These are phyloP conservation scores for Sclerotinia glacialis DNA, from an alignment of 2,329 filamentous ascomycete genomes.

Conservation along the genomic window DNA sequence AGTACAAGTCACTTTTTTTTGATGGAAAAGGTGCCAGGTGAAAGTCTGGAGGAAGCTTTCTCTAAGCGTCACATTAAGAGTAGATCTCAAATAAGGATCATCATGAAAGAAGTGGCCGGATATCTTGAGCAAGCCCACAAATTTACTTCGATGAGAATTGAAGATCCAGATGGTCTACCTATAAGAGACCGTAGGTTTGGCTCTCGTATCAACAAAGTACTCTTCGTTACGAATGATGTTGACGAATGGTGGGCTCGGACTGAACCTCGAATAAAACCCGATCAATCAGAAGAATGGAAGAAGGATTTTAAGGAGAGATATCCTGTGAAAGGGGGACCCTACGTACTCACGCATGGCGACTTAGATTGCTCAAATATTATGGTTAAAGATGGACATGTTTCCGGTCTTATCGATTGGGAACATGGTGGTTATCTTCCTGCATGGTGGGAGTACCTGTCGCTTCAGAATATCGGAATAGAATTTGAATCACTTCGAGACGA, in stretches of 20 bases:
- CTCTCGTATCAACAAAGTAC: rapidly evolving
- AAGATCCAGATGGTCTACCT: background rate
- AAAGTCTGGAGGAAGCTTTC: background rate
- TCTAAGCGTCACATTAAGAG: rapidly evolving
- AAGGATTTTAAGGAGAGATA: background rate
- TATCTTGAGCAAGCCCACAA: background rate
- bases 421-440: background rate
- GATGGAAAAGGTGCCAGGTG: background rate
- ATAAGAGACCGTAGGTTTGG: background rate
- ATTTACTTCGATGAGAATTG: background rate
- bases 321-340: background rate
- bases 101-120: background rate
- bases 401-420: constrained; percentile 2
- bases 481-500: too few species aligned
- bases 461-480: too few species aligned
- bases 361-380: constrained; percentile 4
- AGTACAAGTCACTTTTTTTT: background rate
- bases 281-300: background rate
- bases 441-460: too few species aligned
- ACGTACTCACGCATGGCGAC: constrained; percentile 8
- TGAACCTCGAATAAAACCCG: background rate
- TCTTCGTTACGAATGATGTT: background rate
- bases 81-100: too few species aligned
- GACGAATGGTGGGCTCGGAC: background rate
- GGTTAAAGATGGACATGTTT: background rate